Evolutionary conservation across 2,329 filamentous ascomycete species (phyloP), one percentile per base, ranked within the genome.

Genomic region (Fusarium pseudocircinatum): DNA sequence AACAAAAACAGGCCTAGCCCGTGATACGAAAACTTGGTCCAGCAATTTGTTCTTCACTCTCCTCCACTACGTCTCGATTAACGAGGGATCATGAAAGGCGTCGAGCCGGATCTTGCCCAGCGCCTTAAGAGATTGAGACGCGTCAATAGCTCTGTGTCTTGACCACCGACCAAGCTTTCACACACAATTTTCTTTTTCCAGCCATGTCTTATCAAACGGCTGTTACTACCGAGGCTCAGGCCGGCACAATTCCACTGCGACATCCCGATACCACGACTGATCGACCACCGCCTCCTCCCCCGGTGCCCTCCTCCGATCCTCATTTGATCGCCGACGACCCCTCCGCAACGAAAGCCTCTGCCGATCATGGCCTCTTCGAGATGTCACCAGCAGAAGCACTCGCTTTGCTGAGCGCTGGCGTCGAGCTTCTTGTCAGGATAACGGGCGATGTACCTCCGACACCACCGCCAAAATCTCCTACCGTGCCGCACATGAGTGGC

Each of bases 401-500:
- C 78, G 93, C 92, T 78, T 85, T 97, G 72, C 88, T 98, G n/a
- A 91, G 91, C 74, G 87, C 90, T 43, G 90, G 90, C 65, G 85
- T 95, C 68, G 92, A 95, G 77, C 87, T 90, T 8, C 86, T 96
- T 58, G 92, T 94, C 34, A 88, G 88, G 71, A 86, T 92, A 66
- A 94, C 92, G 4, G 93, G 93, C 78, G 94, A 97, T 78, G 86
- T 96, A 18, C 94, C 93, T 28, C 93, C 92, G 22, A 96, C 92
- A n/a, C 93, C 92, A 62, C 92, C 93, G 10, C 88, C 91, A 4
- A 87, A 87, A 60, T 87, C 87, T 30, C 89, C 89, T 1, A 87
- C 87, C 6, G 88, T 91, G n/a, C 91, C 92, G 28, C 90, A 91
- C 78, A 90, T 92, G 88, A 86, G 85, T 69, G 88, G 86, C 36